Conservation (phyloP, 2,329 filamentous ascomycete genomes). For the Colletotrichum agaves region DNA sequence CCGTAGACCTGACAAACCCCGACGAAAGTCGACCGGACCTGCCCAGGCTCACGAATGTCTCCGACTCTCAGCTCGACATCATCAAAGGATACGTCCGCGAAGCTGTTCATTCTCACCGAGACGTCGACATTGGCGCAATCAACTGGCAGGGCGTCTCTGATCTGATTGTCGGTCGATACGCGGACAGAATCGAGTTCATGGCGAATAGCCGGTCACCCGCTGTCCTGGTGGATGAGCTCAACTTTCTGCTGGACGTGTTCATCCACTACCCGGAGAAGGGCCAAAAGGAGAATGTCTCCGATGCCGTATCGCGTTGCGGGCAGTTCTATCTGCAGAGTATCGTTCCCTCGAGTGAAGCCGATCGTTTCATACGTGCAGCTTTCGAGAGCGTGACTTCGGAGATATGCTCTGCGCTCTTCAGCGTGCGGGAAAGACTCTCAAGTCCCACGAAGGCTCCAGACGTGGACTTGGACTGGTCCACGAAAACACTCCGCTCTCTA, state of each 20-base stretch:
- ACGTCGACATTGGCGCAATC: slow-evolving; percentile 39
- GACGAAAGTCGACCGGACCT: slow-evolving; percentile 44
- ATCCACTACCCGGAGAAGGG: slow-evolving; percentile 49
- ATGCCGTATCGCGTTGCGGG: slow-evolving; percentile 51
- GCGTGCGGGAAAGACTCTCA: neutral
- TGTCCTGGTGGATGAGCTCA: slow-evolving; percentile 41
- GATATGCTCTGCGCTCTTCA: slow-evolving; percentile 44
- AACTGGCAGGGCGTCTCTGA: slow-evolving; percentile 73
- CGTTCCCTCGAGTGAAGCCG: slow-evolving; percentile 45
- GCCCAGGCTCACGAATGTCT: slow-evolving; percentile 46
- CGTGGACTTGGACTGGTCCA: neutral
- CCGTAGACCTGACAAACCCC: slow-evolving; percentile 52
- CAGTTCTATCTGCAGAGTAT: slow-evolving; percentile 50
- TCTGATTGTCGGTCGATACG: slow-evolving; percentile 69
- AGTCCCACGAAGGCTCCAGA: neutral
- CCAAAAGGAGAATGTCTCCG: slow-evolving; percentile 47
- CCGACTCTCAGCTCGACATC: slow-evolving; percentile 44
- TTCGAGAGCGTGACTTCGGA: slow-evolving; percentile 45
- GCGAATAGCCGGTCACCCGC: slow-evolving; percentile 39
- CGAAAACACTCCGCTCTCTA: slow-evolving; percentile 45
- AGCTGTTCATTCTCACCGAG: slow-evolving; percentile 48
- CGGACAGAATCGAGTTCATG: slow-evolving; percentile 57
- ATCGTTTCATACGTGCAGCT: slow-evolving; percentile 50
- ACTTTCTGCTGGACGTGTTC: slow-evolving; percentile 49
- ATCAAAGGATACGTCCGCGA: slow-evolving; percentile 56